phyloP scores from a whole-genome alignment of 257 asterid species.

The Galeopsis tetrahit region DNA sequence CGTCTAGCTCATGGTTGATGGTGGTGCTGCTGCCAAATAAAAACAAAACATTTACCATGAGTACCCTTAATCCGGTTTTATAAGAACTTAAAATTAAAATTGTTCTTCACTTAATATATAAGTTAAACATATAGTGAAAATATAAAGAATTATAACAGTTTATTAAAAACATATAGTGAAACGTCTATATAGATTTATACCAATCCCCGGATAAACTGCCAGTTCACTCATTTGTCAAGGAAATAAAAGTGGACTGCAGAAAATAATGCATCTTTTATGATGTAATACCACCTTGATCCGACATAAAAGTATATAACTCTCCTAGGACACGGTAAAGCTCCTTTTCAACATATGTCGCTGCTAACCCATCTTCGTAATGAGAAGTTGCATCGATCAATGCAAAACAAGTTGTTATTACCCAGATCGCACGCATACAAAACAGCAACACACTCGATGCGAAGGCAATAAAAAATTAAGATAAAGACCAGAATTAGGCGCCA shows the following conservation, averaged over 20 bases:
- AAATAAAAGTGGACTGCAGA: constrained; percentile 3
- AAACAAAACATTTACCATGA: constrained; percentile 39
- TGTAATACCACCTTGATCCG: constrained; percentile 77
- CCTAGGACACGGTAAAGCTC: constrained; percentile 94
- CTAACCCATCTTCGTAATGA: constrained; percentile 72
- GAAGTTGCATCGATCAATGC: constrained; percentile 75
- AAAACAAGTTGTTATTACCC: constrained; percentile 95
- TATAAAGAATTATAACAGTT: background rate
- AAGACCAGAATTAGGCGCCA: constrained; percentile 45
- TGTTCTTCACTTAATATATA: constrained; percentile 2
- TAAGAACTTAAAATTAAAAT: constrained; percentile 17
- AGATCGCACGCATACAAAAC: constrained; percentile 96
- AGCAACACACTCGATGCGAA: constrained; percentile 69
- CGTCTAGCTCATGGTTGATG: too few relatives aligned
- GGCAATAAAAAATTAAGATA: constrained; percentile 27
- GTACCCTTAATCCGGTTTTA: constrained; percentile 27
- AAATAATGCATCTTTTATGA: background rate
- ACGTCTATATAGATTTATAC: constrained; percentile 31
- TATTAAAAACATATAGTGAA: constrained; percentile 7
- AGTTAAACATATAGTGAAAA: constrained; percentile 2
- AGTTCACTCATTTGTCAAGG: constrained; percentile 25
- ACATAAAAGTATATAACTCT: constrained; percentile 79
- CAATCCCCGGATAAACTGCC: constrained; percentile 19
- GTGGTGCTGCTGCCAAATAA: constrained; percentile 58
- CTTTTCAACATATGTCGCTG: constrained; percentile 77